Evolutionary conservation across 805 yeast species (phyloP), one percentile per base, ranked within the genome.

Genomic region (Metschnikowia continentalis): DNA sequence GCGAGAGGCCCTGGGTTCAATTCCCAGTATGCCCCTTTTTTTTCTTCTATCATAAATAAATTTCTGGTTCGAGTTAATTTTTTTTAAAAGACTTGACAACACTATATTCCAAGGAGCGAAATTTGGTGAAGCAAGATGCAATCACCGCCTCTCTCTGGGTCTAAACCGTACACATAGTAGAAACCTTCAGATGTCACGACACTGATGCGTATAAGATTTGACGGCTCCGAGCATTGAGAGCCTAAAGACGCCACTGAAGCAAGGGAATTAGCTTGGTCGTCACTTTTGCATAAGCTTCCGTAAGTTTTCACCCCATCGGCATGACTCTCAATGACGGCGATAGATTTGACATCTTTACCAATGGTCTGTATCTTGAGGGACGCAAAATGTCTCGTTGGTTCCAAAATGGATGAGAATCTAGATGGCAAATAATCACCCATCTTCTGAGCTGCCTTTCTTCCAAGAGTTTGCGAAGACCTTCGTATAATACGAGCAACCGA

Each of bases 381-480:
- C 0, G 98, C 97, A 75, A 89, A 94, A 63, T 91, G 96, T 55
- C 99, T 78, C 20, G 88, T 81, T 13, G 97, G 95, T 62, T 91
- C 97, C 59, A 91, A 71, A 51, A 91, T 84, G 2, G 96, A 88
- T 10, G 89, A 81, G 37, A 91, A 83, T 48, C 87, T 82, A 11
- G 83, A 75, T 1, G 97, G 97, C 20, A 91, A 74, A 54, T 85
- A 86, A n/a, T 88, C 88, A 0, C 96, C 96, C 79, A 90, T 84
- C 47, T 83, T 86, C 60, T 86, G 95, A 0, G 96, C 96, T 1
- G 94, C 94, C 55, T 81, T 82, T 45, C 91, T 71, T 0, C 92
- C 91, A 50, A 87, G 71, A 3, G 80, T 81, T 59, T 88, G 95
- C 0, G 94, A 87, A 2, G 92, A 86, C 53, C 89, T 74, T 58